phyloP scores from a whole-genome alignment of 306 rosid genomes.

The Vigna hirtella region DNA sequence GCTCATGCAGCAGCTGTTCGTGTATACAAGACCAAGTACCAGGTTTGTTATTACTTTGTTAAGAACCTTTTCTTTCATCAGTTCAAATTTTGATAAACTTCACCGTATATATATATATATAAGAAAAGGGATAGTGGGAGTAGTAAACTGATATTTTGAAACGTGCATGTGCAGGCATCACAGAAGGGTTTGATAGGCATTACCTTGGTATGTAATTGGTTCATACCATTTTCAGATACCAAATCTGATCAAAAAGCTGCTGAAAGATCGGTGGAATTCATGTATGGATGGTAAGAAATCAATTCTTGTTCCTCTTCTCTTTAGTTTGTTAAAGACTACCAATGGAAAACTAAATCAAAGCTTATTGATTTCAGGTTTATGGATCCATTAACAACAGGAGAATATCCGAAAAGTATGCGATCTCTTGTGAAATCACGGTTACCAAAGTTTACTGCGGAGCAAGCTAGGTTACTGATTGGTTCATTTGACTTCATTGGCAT shows the following conservation, averaged over 20 bases:
- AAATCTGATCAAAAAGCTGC: conserved; percentile 43
- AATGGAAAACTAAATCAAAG: background rate
- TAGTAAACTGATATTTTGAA: conserved; percentile 1
- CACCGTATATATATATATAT: background rate
- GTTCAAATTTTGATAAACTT: background rate
- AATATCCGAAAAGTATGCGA: conserved; percentile 67
- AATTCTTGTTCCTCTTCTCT: too few species aligned
- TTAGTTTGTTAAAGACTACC: too few species aligned
- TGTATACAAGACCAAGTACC: conserved; percentile 38
- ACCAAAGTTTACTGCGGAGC: conserved; percentile 54
- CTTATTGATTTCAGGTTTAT: conserved; percentile 50
- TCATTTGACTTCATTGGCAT: conserved; percentile 75
- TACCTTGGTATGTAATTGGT: conserved; percentile 51
- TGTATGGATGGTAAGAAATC: conserved; percentile 57
- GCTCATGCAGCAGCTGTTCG: conserved; percentile 43
- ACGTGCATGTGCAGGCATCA: background rate
- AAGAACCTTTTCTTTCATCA: background rate
- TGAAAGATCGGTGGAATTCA: conserved; percentile 53
- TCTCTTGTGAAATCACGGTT: conserved; percentile 51
- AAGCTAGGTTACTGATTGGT: conserved; percentile 49
- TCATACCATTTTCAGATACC: conserved; percentile 42
- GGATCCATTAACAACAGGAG: conserved; percentile 64
- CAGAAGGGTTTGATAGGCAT: conserved; percentile 67
- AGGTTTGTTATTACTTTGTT: conserved; percentile 5
- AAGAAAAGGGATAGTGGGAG: background rate